Percentiles rank a stretch among this genome's conserved stretches.
Conservation (phyloP, 192 early-diverging fungal genomes). For the Umbelopsis ramanniana region DNA sequence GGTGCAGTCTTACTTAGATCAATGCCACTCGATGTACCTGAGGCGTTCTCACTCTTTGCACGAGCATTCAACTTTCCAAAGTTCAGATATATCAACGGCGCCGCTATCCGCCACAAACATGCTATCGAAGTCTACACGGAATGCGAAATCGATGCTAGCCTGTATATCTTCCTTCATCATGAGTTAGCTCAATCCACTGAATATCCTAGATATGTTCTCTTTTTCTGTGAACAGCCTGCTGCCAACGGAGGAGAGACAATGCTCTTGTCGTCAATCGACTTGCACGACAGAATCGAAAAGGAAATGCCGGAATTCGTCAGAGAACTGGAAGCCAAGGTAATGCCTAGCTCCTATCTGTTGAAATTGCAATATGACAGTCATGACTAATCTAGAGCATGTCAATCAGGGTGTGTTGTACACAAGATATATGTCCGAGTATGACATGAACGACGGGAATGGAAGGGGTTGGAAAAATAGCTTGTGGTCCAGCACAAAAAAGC, state of each 20-base stretch:
- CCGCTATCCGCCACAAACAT: conserved; percentile 19
- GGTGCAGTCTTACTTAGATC: conserved; percentile 17
- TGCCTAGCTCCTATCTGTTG: not conserved
- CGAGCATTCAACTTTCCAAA: conserved; percentile 14
- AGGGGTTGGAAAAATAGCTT: conserved; percentile 18
- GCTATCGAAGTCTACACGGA: conserved; percentile 17
- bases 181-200: conserved; percentile 9
- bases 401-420: conserved; percentile 8
- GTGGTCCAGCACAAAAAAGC: conserved; percentile 8
- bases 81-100: conserved; percentile 16
- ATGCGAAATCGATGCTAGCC: conserved; percentile 10
- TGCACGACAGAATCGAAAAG: conserved; percentile 11
- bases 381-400: conserved; percentile 8
- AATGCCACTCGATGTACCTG: conserved; percentile 7
- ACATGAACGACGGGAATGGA: conserved; percentile 18
- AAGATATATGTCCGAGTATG: conserved; percentile 18
- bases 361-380: not conserved
- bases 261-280: conserved; percentile 5
- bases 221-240: conserved; percentile 4
- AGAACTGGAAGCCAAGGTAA: conserved; percentile 14
- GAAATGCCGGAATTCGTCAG: conserved; percentile 17
- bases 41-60: conserved; percentile 13
- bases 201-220: conserved; percentile 4
- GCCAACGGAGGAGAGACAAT: not conserved
- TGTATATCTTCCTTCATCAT: conserved; percentile 13